These are phyloP conservation scores for Exidia glandulosa DNA, from an alignment of 768 basidiomycete species.

Conservation along the genomic window DNA sequence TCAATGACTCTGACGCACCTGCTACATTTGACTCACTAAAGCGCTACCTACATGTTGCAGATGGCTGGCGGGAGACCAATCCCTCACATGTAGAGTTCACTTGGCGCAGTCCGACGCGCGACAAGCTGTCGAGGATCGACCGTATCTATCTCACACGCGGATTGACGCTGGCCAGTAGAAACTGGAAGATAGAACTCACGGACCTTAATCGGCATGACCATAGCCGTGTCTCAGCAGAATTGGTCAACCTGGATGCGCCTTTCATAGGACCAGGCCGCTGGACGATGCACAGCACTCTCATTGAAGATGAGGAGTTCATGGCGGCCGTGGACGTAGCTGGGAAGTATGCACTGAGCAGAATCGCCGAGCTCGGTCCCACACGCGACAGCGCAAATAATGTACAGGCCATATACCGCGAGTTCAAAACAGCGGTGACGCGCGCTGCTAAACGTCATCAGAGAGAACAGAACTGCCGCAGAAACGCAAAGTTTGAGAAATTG, in stretches of 20 bases:
- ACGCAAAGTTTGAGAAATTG: no score
- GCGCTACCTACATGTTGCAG: not conserved
- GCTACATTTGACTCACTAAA: not conserved
- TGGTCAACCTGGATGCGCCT: not conserved
- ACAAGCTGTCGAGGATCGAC: not conserved
- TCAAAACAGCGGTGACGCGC: no score
- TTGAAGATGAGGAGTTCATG: not conserved
- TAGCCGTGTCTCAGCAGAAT: not conserved
- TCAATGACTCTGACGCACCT: not conserved
- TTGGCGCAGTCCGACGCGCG: not conserved
- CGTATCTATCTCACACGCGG: not conserved
- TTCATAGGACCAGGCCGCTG: not conserved
- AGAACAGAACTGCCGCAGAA: no score
- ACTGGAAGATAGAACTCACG: not conserved
- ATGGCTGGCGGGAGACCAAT: not conserved
- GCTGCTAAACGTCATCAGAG: no score
- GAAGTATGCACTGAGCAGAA: no score
- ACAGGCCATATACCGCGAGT: no score
- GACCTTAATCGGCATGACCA: not conserved
- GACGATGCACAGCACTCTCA: not conserved
- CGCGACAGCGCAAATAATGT: no score
- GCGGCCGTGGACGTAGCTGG: not conserved
- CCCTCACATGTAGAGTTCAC: not conserved
- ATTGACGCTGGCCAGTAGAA: not conserved
- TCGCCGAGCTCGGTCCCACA: no score